Conservation (phyloP, 1,139 yeast genomes). For the Eremothecium cymbalariae region DNA sequence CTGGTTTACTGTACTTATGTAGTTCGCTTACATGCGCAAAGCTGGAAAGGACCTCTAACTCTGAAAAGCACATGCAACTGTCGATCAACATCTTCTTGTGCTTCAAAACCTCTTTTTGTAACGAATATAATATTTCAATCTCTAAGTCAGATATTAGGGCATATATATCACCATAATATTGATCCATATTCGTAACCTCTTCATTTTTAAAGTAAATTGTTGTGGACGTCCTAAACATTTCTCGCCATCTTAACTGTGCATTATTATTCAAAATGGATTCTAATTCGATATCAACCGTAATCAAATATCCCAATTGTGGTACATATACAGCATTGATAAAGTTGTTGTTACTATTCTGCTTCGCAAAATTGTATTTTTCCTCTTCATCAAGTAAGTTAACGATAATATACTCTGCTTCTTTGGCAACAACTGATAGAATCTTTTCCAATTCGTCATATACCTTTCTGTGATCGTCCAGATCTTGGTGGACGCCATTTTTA, state of each 20-base stretch:
- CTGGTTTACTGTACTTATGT: slow-evolving; percentile 35
- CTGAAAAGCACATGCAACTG: slow-evolving; percentile 27
- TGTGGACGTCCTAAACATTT: slow-evolving; percentile 36
- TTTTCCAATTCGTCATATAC: slow-evolving; percentile 35
- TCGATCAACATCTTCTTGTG: slow-evolving; percentile 15
- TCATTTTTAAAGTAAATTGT: slow-evolving; percentile 35
- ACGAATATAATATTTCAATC: slow-evolving; percentile 35
- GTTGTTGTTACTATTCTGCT: slow-evolving; percentile 12
- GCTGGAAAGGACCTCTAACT: slow-evolving; percentile 36
- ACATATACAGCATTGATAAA: slow-evolving; percentile 36
- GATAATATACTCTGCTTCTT: slow-evolving; percentile 10
- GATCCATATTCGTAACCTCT: slow-evolving; percentile 32
- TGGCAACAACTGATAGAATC: slow-evolving; percentile 29
- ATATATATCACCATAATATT: slow-evolving; percentile 37
- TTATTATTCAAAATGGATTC: slow-evolving; percentile 12
- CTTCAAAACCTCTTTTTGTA: slow-evolving; percentile 31
- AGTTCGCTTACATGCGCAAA: slow-evolving; percentile 34
- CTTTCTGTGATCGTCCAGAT: slow-evolving; percentile 31
- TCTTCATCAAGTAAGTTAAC: slow-evolving; percentile 2
- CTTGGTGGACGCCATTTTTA: slow-evolving; percentile 28
- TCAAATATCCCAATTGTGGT: slow-evolving; percentile 40
- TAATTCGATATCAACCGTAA: slow-evolving; percentile 21
- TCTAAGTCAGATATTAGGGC: slow-evolving; percentile 37
- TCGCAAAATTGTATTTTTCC: slow-evolving; percentile 12
- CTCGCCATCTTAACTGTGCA: slow-evolving; percentile 30